Evolutionary conservation across 2,329 filamentous ascomycete species (phyloP).

Genomic region (Fusarium sp.): DNA sequence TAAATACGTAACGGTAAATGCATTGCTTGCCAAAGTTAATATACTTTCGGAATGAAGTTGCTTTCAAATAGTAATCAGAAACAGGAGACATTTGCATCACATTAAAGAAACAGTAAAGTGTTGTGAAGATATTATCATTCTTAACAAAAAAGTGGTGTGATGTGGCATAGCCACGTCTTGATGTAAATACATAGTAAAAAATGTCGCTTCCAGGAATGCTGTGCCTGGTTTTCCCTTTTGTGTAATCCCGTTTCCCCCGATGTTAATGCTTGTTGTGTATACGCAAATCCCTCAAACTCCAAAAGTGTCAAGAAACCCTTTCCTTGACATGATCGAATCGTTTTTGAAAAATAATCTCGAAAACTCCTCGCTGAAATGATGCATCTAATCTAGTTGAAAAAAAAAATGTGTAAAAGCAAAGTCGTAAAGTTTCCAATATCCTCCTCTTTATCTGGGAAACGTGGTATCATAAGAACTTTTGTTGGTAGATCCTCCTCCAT

Average conservation of each 20-base stretch:
- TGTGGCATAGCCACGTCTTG: constrained; percentile 10
- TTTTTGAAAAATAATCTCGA: constrained; percentile 31
- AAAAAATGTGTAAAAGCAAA: constrained; percentile 9
- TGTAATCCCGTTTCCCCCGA: constrained; percentile 13
- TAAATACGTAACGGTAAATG: constrained; percentile 1
- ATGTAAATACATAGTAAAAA: constrained; percentile 29
- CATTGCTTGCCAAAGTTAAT: not conserved
- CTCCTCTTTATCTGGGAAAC: constrained; percentile 21
- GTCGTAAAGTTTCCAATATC: constrained; percentile 31
- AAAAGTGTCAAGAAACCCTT: constrained; percentile 9
- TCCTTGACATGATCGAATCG: constrained; percentile 7
- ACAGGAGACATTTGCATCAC: constrained; percentile 9
- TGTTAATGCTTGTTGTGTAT: constrained; percentile 5
- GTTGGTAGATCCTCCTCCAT: constrained; percentile 28
- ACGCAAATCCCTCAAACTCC: constrained; percentile 24
- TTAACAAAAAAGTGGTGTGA: constrained; percentile 4
- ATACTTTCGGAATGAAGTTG: not conserved
- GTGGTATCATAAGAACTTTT: constrained; percentile 35
- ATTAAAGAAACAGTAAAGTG: not conserved
- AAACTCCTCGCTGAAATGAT: constrained; percentile 44
- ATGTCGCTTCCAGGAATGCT: constrained; percentile 22
- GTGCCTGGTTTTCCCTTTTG: constrained; percentile 19
- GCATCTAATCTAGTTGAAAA: constrained; percentile 13
- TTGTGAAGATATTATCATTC: constrained; percentile 24
- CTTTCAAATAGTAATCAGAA: not conserved